A percentile compares a stretch with the other conserved stretches of the same genome.
Evolutionary conservation across 1,284 basidiomycete species (phyloP).

Genomic region (Gomphus sp.): DNA sequence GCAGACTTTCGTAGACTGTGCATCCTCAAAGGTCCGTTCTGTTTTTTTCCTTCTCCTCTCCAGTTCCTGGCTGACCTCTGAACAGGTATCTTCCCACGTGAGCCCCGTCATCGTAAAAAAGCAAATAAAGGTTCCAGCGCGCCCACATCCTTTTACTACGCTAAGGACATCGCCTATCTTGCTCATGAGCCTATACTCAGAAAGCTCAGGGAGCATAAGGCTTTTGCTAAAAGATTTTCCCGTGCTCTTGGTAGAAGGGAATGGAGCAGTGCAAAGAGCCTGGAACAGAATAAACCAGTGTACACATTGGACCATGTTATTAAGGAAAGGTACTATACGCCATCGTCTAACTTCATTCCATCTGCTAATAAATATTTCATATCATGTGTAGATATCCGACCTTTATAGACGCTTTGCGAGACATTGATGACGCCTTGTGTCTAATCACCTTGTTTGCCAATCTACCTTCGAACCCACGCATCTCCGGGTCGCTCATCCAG

Average conservation of each 20-base stretch:
- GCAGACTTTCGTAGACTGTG: conserved; percentile 96
- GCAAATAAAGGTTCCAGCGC: conserved; percentile 98
- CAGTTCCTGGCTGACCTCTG: conserved; percentile 5
- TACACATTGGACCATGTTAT: conserved; percentile 94
- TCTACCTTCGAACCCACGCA: conserved; percentile 73
- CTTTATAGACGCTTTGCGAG: conserved; percentile 91
- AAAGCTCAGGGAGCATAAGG: conserved; percentile 95
- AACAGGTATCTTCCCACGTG: conserved; percentile 93
- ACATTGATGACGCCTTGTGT: conserved; percentile 96
- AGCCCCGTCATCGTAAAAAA: conserved; percentile 86
- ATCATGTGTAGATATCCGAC: conserved; percentile 75
- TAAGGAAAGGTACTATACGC: conserved; percentile 75
- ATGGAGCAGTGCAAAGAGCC: conserved; percentile 90
- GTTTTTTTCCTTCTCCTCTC: neutral
- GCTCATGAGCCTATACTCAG: conserved; percentile 96
- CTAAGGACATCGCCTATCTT: conserved; percentile 97
- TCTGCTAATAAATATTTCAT: neutral
- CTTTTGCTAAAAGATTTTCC: conserved; percentile 96
- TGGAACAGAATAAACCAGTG: conserved; percentile 88
- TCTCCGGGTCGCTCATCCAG: conserved; percentile 79
- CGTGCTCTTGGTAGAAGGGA: conserved; percentile 90
- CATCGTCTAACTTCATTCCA: neutral
- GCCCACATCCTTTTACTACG: conserved; percentile 96
- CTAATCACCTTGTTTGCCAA: conserved; percentile 91
- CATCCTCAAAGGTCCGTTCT: conserved; percentile 83